Base-by-base conservation (phyloP, 2,329 filamentous ascomycete species). In the Venturia oleaginea region DNA sequence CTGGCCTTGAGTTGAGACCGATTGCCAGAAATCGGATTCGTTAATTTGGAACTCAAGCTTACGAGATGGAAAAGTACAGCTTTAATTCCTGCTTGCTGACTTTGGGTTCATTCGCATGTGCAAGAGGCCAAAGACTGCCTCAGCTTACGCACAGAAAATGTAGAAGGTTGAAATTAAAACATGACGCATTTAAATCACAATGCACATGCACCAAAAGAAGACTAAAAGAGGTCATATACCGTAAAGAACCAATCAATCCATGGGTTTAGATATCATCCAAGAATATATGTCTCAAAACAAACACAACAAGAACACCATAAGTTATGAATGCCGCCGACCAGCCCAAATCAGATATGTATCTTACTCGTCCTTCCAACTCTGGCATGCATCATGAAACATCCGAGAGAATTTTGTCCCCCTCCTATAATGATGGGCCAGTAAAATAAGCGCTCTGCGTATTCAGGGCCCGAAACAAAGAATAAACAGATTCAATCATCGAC, bases 211-310 rank as follows among this genome's bases (percentile, higher is more conserved):
- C n/a, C n/a, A n/a, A n/a, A n/a, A n/a, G n/a, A n/a, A n/a, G n/a
- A n/a, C n/a, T n/a, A n/a, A n/a, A n/a, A n/a, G n/a, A n/a, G n/a
- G n/a, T n/a, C n/a, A n/a, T n/a, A 40, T 10, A 40, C 37, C 37
- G 10, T 15, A 4, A 40, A 40, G 37, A 46, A 54, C 15, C 48
- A 54, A 32, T 32, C 48, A 54, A 32, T 54, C 48, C 48, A 32
- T 54, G 48, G 48, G 27, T 19, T 32, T 32, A 54, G 48, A 24
- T 54, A 54, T 54, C 48, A 54, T 54, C 48, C 48, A 54, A 54
- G 24, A 32, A 32, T 17, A 19, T 54, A 3, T 54, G 32, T 54
- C 24, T 17, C 27, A 54, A 30, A 15, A 22, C 48, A 27, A 17
- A 4, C 15, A 32, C 38, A 54, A 54, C 48, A 54, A 19, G 8